These are phyloP conservation scores for Piper betle DNA, from an alignment of 164 flowering plant species.

Conservation along the genomic window DNA sequence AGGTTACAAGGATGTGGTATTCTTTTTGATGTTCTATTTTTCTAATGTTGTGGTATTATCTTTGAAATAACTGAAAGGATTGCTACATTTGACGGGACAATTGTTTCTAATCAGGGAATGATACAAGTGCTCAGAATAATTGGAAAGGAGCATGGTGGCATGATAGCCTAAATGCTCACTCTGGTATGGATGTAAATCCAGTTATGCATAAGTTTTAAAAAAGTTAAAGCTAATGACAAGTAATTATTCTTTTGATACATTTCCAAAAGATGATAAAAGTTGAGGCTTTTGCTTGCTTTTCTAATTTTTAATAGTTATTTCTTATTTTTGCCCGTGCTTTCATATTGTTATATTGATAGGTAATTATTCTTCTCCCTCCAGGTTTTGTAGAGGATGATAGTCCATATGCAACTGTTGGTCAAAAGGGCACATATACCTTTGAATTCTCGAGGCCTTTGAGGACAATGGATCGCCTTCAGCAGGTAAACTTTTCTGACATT, in stretches of 20 bases:
- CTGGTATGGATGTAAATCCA: slow-evolving; percentile 33
- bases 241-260: too few relatives aligned
- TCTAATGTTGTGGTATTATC: neutral
- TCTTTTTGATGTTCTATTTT: too few relatives aligned
- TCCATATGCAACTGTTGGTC: slow-evolving; percentile 51
- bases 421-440: slow-evolving; percentile 74
- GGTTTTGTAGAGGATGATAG: slow-evolving; percentile 86
- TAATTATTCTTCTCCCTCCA: slow-evolving; percentile 12
- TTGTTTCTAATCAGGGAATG: slow-evolving; percentile 46
- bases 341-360: neutral
- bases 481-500: slow-evolving; percentile 28
- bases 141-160: slow-evolving; percentile 99
- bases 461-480: slow-evolving; percentile 92
- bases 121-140: slow-evolving; percentile 72
- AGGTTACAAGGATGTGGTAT: too few relatives aligned
- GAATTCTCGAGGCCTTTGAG: slow-evolving; percentile 95
- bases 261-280: too few relatives aligned
- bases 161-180: slow-evolving; percentile 48
- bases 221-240: neutral
- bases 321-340: neutral
- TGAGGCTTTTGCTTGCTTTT: too few relatives aligned
- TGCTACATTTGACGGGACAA: neutral
- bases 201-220: neutral
- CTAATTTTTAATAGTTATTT: too few relatives aligned
- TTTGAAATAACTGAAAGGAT: neutral